phyloP scores from a whole-genome alignment of 495 filamentous ascomycete species.

The Podospora fimiseda region DNA sequence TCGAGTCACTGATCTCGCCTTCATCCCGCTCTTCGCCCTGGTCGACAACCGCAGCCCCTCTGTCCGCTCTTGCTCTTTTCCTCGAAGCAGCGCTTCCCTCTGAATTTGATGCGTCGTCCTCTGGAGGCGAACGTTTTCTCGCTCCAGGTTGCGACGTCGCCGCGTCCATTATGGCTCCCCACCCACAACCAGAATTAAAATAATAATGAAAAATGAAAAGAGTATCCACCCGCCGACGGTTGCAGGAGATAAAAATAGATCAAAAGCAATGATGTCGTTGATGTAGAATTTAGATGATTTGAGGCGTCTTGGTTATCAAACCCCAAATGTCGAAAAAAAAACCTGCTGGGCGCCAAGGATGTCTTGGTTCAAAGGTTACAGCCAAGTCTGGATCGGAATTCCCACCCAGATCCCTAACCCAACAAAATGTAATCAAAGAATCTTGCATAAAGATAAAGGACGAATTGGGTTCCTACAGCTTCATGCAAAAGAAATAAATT shows the following conservation, averaged over 20 bases:
- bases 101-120: neutral
- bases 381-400: neutral
- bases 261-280: neutral
- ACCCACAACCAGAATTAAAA: too few relatives aligned
- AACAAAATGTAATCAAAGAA: neutral
- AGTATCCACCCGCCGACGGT: too few relatives aligned
- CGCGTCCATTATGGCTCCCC: neutral
- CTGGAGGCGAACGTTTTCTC: neutral
- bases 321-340: neutral
- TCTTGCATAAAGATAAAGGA: too few relatives aligned
- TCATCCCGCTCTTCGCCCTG: neutral
- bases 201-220: neutral
- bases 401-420: neutral
- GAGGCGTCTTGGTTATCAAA: neutral
- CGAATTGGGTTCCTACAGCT: too few relatives aligned
- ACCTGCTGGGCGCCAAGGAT: too few relatives aligned
- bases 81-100: neutral
- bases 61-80: neutral
- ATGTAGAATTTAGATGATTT: too few relatives aligned
- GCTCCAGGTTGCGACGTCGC: neutral
- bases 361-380: too few relatives aligned
- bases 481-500: too few relatives aligned
- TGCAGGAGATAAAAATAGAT: neutral
- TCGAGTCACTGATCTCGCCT: neutral
- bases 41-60: neutral